Evolutionary conservation across 257 asterid genomes (phyloP).

Genomic region (Nicotiana attenuata): DNA sequence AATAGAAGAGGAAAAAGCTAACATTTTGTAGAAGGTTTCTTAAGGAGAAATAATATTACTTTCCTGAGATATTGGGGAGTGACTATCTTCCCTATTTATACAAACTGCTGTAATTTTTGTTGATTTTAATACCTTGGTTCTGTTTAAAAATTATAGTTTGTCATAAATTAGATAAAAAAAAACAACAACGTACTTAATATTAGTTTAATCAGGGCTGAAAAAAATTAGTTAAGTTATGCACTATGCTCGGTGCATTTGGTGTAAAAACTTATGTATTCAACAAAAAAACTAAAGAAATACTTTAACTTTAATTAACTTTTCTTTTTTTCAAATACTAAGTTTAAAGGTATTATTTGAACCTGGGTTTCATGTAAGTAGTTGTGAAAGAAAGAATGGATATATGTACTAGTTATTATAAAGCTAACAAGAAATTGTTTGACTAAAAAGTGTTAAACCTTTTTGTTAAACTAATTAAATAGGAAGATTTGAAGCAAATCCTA

Average conservation of each 20-base stretch:
- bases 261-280: not conserved
- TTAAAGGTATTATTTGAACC: not conserved
- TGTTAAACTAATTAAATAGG: too few relatives aligned
- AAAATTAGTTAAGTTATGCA: not conserved
- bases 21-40: not conserved
- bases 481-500: too few relatives aligned
- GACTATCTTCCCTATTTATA: not conserved
- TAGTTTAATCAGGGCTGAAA: not conserved
- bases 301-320: not conserved
- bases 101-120: not conserved
- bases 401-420: not conserved
- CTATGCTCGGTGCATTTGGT: constrained; percentile 1
- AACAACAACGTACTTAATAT: not conserved
- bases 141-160: not conserved
- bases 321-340: too few relatives aligned
- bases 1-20: not conserved
- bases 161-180: not conserved
- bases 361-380: not conserved
- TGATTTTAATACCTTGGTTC: not conserved
- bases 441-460: too few relatives aligned
- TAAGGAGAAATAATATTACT: not conserved
- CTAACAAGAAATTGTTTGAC: too few relatives aligned
- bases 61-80: not conserved
- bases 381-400: too few relatives aligned
- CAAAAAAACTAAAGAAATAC: too few relatives aligned